A percentile compares a stretch with the other conserved stretches of the same genome.
Conservation (phyloP, 352 stramenopile species). For the Sclerospora graminicola region DNA sequence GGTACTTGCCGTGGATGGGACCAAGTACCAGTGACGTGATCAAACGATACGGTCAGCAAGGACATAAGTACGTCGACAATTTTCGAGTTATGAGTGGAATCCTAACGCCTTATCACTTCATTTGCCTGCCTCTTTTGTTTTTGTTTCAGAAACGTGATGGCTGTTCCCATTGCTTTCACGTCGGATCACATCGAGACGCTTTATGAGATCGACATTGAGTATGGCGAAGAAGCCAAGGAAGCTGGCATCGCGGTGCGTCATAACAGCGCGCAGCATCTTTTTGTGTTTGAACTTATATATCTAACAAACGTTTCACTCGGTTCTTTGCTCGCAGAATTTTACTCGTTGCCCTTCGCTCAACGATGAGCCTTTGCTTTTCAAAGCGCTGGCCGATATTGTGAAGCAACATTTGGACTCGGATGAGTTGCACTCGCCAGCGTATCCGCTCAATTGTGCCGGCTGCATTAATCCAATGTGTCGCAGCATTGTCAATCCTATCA, state of each 20-base stretch:
- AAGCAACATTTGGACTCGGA: conserved; percentile 85
- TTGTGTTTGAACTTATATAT: neutral
- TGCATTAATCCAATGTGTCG: conserved; percentile 81
- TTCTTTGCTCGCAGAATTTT: conserved; percentile 61
- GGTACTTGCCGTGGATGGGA: conserved; percentile 96
- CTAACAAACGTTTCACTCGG: no score
- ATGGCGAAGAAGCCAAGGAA: conserved; percentile 92
- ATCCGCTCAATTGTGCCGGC: conserved; percentile 75
- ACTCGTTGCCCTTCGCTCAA: conserved; percentile 94
- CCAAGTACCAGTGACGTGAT: conserved; percentile 96
- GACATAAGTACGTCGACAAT: conserved; percentile 83
- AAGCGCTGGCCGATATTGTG: conserved; percentile 96
- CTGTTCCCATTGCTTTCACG: conserved; percentile 98
- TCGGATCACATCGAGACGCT: conserved; percentile 99
- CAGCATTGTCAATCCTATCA: conserved; percentile 78
- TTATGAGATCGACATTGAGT: conserved; percentile 99
- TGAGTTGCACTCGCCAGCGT: conserved; percentile 64
- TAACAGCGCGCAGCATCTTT: neutral
- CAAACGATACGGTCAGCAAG: conserved; percentile 84
- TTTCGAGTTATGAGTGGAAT: neutral
- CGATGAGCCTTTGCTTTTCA: conserved; percentile 89
- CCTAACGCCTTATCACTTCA: neutral
- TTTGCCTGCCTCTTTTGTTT: neutral
- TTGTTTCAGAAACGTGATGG: conserved; percentile 81
- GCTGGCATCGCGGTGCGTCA: conserved; percentile 82